Evolutionary conservation across 2,329 filamentous ascomycete species (phyloP), one percentile per base, ranked within the genome.

Genomic region (Aspergillus ibericus): DNA sequence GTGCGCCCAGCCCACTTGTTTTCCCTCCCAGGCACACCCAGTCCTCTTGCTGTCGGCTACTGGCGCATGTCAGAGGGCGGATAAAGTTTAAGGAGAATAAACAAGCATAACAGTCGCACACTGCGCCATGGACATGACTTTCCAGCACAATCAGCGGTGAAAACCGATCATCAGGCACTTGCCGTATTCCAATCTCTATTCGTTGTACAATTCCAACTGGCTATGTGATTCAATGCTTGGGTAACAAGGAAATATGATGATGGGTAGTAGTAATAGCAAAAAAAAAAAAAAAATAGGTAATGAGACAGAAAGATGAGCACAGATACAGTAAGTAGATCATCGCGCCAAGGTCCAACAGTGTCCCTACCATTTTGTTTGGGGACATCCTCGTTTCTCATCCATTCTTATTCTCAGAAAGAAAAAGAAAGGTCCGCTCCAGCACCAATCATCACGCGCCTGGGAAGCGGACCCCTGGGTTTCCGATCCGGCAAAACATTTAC

Each of bases 401-500:
- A 53, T 40, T 42, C 15, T 18, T 51, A 38, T 49, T 18, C 29
- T 44, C 27, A 32, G n/a, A 32, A 32, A 8, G 6, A 15, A 27
- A 32, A 32, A 15, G 15, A 48, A 56, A 32, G 36, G 5, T 35
- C 34, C 35, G 25, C 52, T 36, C 18, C 59, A 56, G 51, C 54
- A 55, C 42, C 54, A 20, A 56, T 38, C 34, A 48, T 50, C n/a
- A 53, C 48, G 56, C 61, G 47, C 35, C 38, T 55, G 53, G 27
- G 20, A 57, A 59, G 56, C 54, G 54, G 59, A 35, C 9, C 54
- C 51, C 32, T 22, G 35, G 16, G 18, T 35, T 10, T 44, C 20
- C 4, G 16, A 56, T 25, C 25, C 29, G 16, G 20, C 47, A 35
- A 18, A 32, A 25, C 12, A 46, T 53, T 56, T 60, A 74, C 53